Percentiles rank a stretch among this genome's conserved stretches.
phyloP scores from a whole-genome alignment of 352 stramenopile genomes.

The Pythium grandisporangium region DNA sequence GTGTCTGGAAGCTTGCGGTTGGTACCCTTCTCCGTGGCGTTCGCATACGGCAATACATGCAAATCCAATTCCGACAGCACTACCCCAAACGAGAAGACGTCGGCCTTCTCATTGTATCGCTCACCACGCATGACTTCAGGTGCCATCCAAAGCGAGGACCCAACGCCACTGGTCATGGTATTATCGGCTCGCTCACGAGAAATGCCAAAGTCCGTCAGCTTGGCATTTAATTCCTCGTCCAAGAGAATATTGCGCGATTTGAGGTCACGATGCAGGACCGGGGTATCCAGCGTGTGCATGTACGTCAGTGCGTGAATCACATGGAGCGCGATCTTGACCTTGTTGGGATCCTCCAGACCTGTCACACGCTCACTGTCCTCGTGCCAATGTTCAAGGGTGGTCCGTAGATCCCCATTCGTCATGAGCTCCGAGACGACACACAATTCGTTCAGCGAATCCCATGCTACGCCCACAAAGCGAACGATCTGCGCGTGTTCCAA shows the following conservation, averaged over 20 bases:
- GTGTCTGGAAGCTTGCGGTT: background rate
- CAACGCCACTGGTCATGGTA: conserved; percentile 27
- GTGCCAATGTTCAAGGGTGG: conserved; percentile 15
- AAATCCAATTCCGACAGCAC: conserved; percentile 19
- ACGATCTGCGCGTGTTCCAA: conserved; percentile 34
- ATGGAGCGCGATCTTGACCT: conserved; percentile 10
- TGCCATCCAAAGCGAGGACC: conserved; percentile 28
- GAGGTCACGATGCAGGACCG: conserved; percentile 28
- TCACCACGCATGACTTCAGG: conserved; percentile 26
- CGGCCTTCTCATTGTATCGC: conserved; percentile 14
- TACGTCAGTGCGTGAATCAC: conserved; percentile 1
- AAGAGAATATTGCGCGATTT: conserved; percentile 34
- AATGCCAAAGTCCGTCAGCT: conserved; percentile 36
- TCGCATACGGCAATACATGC: conserved; percentile 17
- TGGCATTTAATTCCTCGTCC: conserved; percentile 13
- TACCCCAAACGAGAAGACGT: conserved; percentile 18
- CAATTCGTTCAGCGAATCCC: conserved; percentile 33
- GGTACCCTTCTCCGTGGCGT: conserved; percentile 5
- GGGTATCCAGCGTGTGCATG: background rate
- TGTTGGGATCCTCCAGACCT: conserved; percentile 18
- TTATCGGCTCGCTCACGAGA: conserved; percentile 13
- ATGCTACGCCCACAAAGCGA: conserved; percentile 31
- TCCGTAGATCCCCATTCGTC: conserved; percentile 30
- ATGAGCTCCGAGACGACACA: conserved; percentile 49
- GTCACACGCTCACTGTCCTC: background rate